Evolutionary conservation across 108 stramenopile species (phyloP).

Genomic region (Mediolabrus comicus): DNA sequence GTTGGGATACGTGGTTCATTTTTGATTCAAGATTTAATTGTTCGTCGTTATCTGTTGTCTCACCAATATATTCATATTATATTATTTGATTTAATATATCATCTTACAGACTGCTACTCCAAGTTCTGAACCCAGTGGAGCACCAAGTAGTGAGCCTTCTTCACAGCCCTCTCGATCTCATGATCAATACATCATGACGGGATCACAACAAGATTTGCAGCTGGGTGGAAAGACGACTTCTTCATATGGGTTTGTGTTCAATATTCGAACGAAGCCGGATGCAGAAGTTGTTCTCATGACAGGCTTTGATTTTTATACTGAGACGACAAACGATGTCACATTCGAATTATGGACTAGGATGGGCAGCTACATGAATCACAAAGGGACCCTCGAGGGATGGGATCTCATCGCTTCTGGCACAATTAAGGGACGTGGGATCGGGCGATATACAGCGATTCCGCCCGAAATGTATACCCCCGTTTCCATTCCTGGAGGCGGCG

Average conservation of each 20-base stretch:
- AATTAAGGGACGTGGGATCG: slow-evolving; percentile 9
- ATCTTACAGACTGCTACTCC: slow-evolving; percentile 7
- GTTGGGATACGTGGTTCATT: not conserved
- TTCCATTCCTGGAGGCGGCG: slow-evolving; percentile 16
- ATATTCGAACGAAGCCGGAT: slow-evolving; percentile 13
- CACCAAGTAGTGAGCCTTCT: slow-evolving; percentile 19
- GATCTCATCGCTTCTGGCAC: slow-evolving; percentile 12
- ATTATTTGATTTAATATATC: no score
- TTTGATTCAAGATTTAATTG: not conserved
- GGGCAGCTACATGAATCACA: slow-evolving; percentile 12
- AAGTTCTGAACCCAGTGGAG: slow-evolving; percentile 5
- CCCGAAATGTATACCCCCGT: slow-evolving; percentile 18
- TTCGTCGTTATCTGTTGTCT: no score
- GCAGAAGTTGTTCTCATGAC: slow-evolving; percentile 13
- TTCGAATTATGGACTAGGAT: slow-evolving; percentile 7
- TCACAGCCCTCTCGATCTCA: slow-evolving; percentile 10
- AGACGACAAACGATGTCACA: slow-evolving; percentile 5
- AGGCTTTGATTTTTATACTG: slow-evolving; percentile 19
- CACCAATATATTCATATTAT: no score
- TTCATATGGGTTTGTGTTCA: slow-evolving; percentile 29
- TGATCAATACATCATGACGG: slow-evolving; percentile 17
- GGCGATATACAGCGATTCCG: slow-evolving; percentile 17
- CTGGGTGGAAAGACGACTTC: slow-evolving; percentile 25
- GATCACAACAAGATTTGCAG: slow-evolving; percentile 16
- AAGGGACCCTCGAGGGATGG: slow-evolving; percentile 18